phyloP scores from a whole-genome alignment of 768 basidiomycete genomes.

The Mycena indigotica region DNA sequence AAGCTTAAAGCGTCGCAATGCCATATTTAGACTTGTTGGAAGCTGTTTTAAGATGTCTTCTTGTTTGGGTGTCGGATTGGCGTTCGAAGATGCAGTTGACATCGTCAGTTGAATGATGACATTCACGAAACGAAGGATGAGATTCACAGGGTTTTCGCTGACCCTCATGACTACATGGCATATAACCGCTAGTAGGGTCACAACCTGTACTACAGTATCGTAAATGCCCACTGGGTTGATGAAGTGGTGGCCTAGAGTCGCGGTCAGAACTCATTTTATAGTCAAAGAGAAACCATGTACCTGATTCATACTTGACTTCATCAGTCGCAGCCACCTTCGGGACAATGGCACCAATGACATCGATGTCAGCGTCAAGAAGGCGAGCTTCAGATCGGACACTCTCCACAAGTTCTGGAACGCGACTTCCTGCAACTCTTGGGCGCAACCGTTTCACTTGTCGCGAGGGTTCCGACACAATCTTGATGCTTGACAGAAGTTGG shows the following conservation, averaged over 20 bases:
- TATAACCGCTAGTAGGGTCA: conserved; percentile 16
- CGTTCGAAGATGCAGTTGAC: conserved; percentile 8
- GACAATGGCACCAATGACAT: neutral
- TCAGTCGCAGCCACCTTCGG: neutral
- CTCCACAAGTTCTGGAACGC: neutral
- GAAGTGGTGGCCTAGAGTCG: conserved; percentile 17
- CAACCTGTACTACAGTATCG: conserved; percentile 13
- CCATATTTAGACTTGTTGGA: conserved; percentile 16
- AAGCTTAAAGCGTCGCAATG: conserved; percentile 16
- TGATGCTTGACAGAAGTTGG: too few relatives aligned
- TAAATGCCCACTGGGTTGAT: conserved; percentile 13
- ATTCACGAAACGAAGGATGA: conserved; percentile 18
- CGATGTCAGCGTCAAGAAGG: neutral
- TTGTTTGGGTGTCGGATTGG: conserved; percentile 10
- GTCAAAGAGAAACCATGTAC: neutral
- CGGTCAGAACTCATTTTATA: neutral
- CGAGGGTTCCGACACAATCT: neutral
- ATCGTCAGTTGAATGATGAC: conserved; percentile 19
- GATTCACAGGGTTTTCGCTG: conserved; percentile 15
- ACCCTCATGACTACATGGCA: conserved; percentile 16
- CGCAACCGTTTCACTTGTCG: neutral
- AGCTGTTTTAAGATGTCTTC: conserved; percentile 14
- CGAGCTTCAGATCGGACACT: neutral
- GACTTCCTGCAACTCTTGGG: neutral
- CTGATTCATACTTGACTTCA: neutral